Evolutionary conservation across 2,329 filamentous ascomycete genomes (phyloP).

Genomic region (Gnomoniopsis smithogilvyi): DNA sequence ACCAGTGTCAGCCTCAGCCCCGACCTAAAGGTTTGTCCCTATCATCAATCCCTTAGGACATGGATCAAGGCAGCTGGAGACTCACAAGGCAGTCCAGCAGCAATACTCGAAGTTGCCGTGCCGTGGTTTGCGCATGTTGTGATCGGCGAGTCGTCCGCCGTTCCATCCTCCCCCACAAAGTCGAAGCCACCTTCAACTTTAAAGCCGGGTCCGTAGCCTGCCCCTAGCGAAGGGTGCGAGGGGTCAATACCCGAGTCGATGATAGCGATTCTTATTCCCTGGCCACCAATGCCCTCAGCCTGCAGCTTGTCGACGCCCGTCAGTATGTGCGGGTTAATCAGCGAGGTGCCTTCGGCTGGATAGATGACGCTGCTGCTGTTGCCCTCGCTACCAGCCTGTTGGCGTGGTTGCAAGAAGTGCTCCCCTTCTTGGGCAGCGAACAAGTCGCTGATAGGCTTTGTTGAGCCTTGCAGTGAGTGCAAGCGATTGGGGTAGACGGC

Average conservation of each 20-base stretch:
- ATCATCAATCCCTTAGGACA: conserved; percentile 22
- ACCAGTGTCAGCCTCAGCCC: conserved; percentile 25
- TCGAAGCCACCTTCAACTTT: conserved; percentile 45
- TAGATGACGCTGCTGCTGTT: not conserved
- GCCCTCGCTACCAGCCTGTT: not conserved
- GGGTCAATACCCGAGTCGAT: conserved; percentile 44
- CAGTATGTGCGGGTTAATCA: conserved; percentile 26
- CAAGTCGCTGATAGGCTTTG: not conserved
- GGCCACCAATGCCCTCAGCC: conserved; percentile 39
- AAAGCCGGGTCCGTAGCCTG: conserved; percentile 47
- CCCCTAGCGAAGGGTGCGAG: conserved; percentile 48
- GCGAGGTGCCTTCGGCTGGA: conserved; percentile 7
- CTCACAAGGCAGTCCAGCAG: conserved; percentile 2
- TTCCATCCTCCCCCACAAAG: conserved; percentile 37
- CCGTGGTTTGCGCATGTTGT: conserved; percentile 23
- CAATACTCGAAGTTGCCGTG: conserved; percentile 4
- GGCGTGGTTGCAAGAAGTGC: not conserved
- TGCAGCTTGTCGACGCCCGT: conserved; percentile 37
- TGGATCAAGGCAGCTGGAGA: not conserved
- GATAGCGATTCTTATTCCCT: conserved; percentile 39
- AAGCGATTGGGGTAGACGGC: conserved; percentile 9
- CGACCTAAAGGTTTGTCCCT: too few relatives aligned
- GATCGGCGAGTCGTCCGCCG: not conserved
- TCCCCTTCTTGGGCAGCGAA: not conserved
- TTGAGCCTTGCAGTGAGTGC: not conserved